phyloP scores from a whole-genome alignment of 2,329 filamentous ascomycete species.

The Alternaria ventricosa region DNA sequence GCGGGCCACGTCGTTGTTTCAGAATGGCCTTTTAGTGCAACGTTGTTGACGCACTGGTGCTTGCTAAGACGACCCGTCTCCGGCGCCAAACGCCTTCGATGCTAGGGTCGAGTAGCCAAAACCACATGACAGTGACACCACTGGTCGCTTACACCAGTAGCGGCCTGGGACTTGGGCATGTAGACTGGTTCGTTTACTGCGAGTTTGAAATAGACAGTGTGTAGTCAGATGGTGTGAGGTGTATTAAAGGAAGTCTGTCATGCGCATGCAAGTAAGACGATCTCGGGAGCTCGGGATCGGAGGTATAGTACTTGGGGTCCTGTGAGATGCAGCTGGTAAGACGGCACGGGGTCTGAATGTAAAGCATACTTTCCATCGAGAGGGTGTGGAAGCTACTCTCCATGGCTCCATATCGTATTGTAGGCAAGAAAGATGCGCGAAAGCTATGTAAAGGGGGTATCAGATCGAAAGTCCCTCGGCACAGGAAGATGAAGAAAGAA shows the following conservation, averaged over 20 bases:
- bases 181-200: not conserved
- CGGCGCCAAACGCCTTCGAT: conserved; percentile 10
- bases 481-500: conserved; percentile 10
- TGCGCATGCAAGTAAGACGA: conserved; percentile 7
- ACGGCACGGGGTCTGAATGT: not conserved
- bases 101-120: not conserved
- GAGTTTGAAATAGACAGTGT: not conserved
- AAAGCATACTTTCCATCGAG: not conserved
- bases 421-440: conserved; percentile 10
- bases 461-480: conserved; percentile 34
- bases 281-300: not conserved
- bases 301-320: not conserved
- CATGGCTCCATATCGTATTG: conserved; percentile 5
- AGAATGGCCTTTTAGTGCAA: conserved; percentile 9
- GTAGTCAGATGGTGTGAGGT: not conserved
- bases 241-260: not conserved
- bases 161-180: not conserved
- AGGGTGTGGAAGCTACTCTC: not conserved
- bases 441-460: conserved; percentile 31
- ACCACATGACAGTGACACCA: not conserved
- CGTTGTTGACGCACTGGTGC: conserved; percentile 10
- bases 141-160: not conserved
- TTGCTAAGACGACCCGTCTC: conserved; percentile 8
- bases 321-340: not conserved
- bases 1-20: conserved; percentile 13